Conservation (phyloP, 345 rosid genomes). For the Moricandia arvensis region DNA sequence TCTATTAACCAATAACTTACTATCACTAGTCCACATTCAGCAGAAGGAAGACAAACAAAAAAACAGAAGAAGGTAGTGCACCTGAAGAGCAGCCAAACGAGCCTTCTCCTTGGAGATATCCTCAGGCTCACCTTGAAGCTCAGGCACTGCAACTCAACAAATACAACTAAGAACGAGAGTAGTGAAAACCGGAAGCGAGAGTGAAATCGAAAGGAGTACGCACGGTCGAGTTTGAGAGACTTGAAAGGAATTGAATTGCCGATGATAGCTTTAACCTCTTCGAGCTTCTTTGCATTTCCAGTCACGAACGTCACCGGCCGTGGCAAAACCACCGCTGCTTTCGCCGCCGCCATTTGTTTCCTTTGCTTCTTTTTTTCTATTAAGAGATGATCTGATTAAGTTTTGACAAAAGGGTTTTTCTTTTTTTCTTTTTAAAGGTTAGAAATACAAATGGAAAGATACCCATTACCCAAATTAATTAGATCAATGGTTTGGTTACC, state of each 20-base stretch:
- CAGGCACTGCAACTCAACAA: conserved; percentile 55
- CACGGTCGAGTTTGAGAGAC: conserved; percentile 85
- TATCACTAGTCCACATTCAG: too few species aligned
- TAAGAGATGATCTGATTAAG: too few species aligned
- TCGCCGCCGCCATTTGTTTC: conserved; percentile 45
- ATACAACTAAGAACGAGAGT: background rate
- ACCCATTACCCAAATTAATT: too few species aligned
- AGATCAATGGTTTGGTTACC: too few species aligned
- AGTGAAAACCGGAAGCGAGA: background rate
- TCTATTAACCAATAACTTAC: too few species aligned
- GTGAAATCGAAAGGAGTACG: conserved; percentile 1
- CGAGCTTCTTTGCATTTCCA: conserved; percentile 92
- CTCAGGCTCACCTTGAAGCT: conserved; percentile 93
- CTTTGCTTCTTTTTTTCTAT: too few species aligned
- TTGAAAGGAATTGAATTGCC: conserved; percentile 79
- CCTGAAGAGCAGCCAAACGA: conserved; percentile 85
- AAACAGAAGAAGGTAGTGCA: background rate
- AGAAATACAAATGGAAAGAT: too few species aligned
- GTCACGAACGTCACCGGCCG: conserved; percentile 95
- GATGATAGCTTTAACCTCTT: conserved; percentile 84
- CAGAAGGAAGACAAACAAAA: too few species aligned
- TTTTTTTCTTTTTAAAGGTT: too few species aligned
- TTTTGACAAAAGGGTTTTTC: too few species aligned
- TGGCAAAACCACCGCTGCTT: conserved; percentile 48
- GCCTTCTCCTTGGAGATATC: conserved; percentile 89